Evolutionary conservation across 495 filamentous ascomycete species (phyloP), one percentile per base, ranked within the genome.

Genomic region (Corynascus novoguineensis): DNA sequence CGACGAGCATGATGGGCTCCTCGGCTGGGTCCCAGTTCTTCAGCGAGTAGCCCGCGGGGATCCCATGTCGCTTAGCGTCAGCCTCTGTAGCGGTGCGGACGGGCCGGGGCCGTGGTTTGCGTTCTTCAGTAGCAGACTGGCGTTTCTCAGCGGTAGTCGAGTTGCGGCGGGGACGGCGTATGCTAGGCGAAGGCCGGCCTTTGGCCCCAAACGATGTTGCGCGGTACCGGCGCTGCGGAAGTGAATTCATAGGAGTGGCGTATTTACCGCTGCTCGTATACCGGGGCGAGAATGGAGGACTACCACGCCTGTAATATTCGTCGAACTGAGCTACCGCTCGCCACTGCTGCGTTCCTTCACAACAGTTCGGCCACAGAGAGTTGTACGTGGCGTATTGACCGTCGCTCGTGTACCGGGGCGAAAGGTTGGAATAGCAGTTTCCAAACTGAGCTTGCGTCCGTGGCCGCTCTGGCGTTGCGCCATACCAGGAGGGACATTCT

Each of bases 21-120:
- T 96, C 91, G 42, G 84, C 84, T 1, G 92, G 92, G 68, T 97
- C 95, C 93, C 93, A 99, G 80, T 99, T 97, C 77, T 97, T 97
- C 73, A 90, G 83, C 32, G 88, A 96, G 75, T 96, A 99, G 45
- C 95, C 93, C 1, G 85, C 70, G 3, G 93, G 95, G 57, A 99
- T 97, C 48, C 83, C 81, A 54, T 88, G 87, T 56, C 79, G 81
- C 66, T 82, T 81, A 59, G 89, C 89, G 69, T 97, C 91, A 38
- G 82, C 87, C 68, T 90, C 89, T 53, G 90, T 96, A 52, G 95
- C 92, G 71, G 85, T 82, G 51, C 82, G 78, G n/a, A 63, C 38
- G 12, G 64, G 50, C 19, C 67, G 58, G 9, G 68, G 63, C 14
- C 57, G 29, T 5, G 69, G 56, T n/a, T n/a, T 49, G 69, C 65